Conservation (phyloP, 129 eudicot species). For the Helianthus tuberosus region DNA sequence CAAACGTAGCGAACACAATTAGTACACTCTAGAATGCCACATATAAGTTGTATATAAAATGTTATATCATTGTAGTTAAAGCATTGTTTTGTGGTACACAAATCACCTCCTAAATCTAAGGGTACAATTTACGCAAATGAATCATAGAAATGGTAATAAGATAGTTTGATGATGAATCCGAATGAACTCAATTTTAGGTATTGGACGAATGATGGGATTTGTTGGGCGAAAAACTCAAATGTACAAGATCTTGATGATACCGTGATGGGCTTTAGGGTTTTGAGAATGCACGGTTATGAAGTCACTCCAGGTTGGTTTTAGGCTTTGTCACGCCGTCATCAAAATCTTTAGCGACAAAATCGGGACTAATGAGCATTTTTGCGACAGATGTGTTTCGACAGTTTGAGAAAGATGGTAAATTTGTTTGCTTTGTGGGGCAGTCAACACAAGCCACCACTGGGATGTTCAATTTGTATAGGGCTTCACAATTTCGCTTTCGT, state of each 20-base stretch:
- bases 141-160: too few relatives aligned
- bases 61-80: neutral
- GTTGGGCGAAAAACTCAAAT: slow-evolving; percentile 85
- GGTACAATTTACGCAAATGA: neutral
- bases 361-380: slow-evolving; percentile 3
- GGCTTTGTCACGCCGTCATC: neutral
- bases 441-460: slow-evolving; percentile 94
- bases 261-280: slow-evolving; percentile 89
- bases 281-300: slow-evolving; percentile 79
- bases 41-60: neutral
- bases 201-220: slow-evolving; percentile 80
- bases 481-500: slow-evolving; percentile 69
- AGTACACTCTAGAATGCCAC: neutral
- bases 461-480: slow-evolving; percentile 81
- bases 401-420: slow-evolving; percentile 73
- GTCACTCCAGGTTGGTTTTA: slow-evolving; percentile 64
- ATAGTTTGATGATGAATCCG: too few relatives aligned
- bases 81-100: neutral
- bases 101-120: neutral
- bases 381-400: slow-evolving; percentile 71
- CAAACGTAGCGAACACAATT: too few relatives aligned
- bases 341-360: neutral
- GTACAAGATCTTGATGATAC: slow-evolving; percentile 97
- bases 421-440: slow-evolving; percentile 77
- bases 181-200: neutral